These are phyloP conservation scores for Aspergillus sojae DNA, from an alignment of 2,329 filamentous ascomycete genomes.

Conservation along the genomic window DNA sequence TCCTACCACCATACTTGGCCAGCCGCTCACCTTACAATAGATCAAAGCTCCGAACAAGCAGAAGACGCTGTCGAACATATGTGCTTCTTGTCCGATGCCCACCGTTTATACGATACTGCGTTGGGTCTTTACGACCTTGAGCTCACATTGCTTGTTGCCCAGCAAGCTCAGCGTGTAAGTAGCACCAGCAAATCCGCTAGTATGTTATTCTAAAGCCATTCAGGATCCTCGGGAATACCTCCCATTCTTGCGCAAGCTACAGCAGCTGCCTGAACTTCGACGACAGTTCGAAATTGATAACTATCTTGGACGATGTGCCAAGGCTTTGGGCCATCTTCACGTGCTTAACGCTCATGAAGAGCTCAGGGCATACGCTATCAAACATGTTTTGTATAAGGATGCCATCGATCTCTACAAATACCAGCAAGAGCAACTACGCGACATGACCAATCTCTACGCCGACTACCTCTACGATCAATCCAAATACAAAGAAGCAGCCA, in stretches of 20 bases:
- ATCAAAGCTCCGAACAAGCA: slow-evolving; percentile 69
- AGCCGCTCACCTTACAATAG: slow-evolving; percentile 33
- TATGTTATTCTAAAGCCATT: slow-evolving; percentile 16
- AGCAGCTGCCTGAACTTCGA: slow-evolving; percentile 70
- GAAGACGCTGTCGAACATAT: slow-evolving; percentile 95
- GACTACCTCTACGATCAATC: slow-evolving; percentile 74
- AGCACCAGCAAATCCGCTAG: not conserved
- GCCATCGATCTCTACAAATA: slow-evolving; percentile 85
- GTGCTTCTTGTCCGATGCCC: slow-evolving; percentile 93
- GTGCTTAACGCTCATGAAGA: slow-evolving; percentile 75
- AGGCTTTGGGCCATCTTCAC: slow-evolving; percentile 78
- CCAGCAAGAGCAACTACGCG: slow-evolving; percentile 65
- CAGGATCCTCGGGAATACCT: slow-evolving; percentile 89
- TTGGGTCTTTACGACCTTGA: slow-evolving; percentile 91
- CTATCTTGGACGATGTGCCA: slow-evolving; percentile 73
- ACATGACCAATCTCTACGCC: slow-evolving; percentile 78
- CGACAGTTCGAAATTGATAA: slow-evolving; percentile 87
- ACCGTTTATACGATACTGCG: slow-evolving; percentile 86
- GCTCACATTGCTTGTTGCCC: slow-evolving; percentile 84
- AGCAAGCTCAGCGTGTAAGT: slow-evolving; percentile 80
- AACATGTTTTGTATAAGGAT: slow-evolving; percentile 76
- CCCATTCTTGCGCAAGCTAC: slow-evolving; percentile 86
- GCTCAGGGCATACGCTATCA: slow-evolving; percentile 73
- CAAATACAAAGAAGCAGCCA: slow-evolving; percentile 80
- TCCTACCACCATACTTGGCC: not conserved